Percentiles rank a stretch among this genome's conserved stretches.
Conservation (phyloP, 345 rosid genomes). For the Viola odorata region DNA sequence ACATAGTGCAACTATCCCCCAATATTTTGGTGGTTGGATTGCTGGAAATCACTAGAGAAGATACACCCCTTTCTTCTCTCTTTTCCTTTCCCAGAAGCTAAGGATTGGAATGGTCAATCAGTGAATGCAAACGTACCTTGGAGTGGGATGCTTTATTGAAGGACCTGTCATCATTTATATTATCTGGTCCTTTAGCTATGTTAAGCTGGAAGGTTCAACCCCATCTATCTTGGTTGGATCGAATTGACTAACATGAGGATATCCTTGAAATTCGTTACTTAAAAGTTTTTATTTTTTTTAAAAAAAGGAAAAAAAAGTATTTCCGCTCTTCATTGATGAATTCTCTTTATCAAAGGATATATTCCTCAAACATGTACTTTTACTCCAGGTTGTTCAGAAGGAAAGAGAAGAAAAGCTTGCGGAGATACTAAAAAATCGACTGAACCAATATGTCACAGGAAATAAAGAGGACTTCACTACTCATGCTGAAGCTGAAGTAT, state of each 20-base stretch:
- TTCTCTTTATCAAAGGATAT: not conserved
- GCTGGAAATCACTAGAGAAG: too few relatives aligned
- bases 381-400: conserved; percentile 74
- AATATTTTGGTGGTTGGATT: too few relatives aligned
- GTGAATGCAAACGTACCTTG: not conserved
- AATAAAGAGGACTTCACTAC: conserved; percentile 63
- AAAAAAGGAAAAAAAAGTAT: too few relatives aligned
- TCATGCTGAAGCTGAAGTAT: conserved; percentile 76
- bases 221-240: too few relatives aligned
- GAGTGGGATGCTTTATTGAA: not conserved
- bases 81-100: not conserved
- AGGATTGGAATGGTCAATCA: not conserved
- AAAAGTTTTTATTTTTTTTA: too few relatives aligned
- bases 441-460: conserved; percentile 65
- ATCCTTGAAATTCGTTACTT: not conserved
- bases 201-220: not conserved
- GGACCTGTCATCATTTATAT: not conserved
- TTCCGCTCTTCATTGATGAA: not conserved
- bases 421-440: conserved; percentile 59
- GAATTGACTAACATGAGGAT: too few relatives aligned
- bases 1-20: too few relatives aligned
- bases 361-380: conserved; percentile 3
- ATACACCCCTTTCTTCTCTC: too few relatives aligned
- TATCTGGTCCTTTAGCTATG: not conserved
- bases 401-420: conserved; percentile 97